phyloP scores from a whole-genome alignment of 2,329 filamentous ascomycete species.

The Colletotrichum musae region DNA sequence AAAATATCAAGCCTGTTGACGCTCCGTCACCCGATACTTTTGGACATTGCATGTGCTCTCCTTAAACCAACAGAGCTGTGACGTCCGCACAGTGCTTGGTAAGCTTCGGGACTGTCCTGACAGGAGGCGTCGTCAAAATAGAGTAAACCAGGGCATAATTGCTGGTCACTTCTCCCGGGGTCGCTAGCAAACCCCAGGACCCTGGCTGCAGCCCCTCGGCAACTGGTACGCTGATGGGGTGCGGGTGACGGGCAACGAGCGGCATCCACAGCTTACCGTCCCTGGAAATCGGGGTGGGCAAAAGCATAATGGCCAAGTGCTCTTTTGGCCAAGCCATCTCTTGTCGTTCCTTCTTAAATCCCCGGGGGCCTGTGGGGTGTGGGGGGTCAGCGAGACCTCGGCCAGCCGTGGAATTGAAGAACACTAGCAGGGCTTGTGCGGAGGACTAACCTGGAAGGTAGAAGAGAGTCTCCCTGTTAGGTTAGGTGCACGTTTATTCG shows the following conservation, averaged over 20 bases:
- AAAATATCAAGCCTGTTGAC: too few species aligned
- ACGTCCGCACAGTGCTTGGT: background rate
- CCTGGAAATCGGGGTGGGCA: too few species aligned
- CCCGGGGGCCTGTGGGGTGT: constrained; percentile 11
- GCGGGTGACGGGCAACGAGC: too few species aligned
- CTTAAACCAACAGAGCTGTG: too few species aligned
- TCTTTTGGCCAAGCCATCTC: too few species aligned
- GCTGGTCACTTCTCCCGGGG: background rate
- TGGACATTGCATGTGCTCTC: too few species aligned
- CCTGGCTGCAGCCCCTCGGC: background rate
- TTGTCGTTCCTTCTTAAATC: too few species aligned
- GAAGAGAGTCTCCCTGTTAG: background rate
- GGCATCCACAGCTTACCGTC: too few species aligned
- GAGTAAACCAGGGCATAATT: background rate
- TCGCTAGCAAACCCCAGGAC: background rate
- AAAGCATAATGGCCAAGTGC: too few species aligned
- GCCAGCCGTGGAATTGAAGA: constrained; percentile 13
- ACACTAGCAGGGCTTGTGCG: constrained; percentile 2
- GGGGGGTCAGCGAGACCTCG: constrained; percentile 25
- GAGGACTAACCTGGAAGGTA: background rate
- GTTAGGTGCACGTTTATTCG: background rate
- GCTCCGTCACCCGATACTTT: too few species aligned
- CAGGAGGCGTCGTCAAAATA: constrained; percentile 18
- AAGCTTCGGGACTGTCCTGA: background rate
- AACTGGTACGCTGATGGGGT: too few species aligned